Evolutionary conservation across 345 rosid genomes (phyloP), one percentile per base, ranked within the genome.

Genomic region (Bruguiera sexangula): DNA sequence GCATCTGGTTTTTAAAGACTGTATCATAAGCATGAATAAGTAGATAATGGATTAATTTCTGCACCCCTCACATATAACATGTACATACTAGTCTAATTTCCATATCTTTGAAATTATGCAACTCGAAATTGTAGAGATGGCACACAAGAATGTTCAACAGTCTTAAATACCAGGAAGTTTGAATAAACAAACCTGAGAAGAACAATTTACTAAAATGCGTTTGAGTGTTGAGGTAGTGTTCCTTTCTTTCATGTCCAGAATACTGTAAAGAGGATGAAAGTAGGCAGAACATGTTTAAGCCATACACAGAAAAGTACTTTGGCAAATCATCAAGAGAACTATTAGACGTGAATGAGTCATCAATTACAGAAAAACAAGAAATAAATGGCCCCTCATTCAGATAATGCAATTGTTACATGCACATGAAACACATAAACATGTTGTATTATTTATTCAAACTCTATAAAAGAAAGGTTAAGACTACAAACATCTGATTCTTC

Each of bases 201-300:
- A 72, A 79, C 97, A 95, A 70, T 85, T 91, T n/a, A 77, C 82
- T 79, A 91, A 83, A 79, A 95, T 80, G 71, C 92, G 90, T 69
- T 76, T 86, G 34, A 91, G 88, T 60, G 81, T 68, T 32, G 96
- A 86, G 36, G 80, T 75, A 54, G 89, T 68, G 59, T 80, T 88
- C 74, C 80, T 94, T 70, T 91, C 97, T 83, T 86, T 91, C 98
- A 94, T 94, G 63, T 75, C 85, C 74, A 70, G 85, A 60, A 43
- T 64, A 30, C 89, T 82, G 80, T 56, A 67, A 36, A 70, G 66
- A 32, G 13, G 2, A 72, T 24, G 29, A 11, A 0, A 30, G 60
- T 56, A 56, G 18, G 31, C 18, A 27, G 16, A 56, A 3, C 18
- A 24, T 24, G 7, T 4, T 56, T 56, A 22, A 56, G 29, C 31